phyloP scores from a whole-genome alignment of 2,329 filamentous ascomycete genomes.

The Dactylellina drechsleri region DNA sequence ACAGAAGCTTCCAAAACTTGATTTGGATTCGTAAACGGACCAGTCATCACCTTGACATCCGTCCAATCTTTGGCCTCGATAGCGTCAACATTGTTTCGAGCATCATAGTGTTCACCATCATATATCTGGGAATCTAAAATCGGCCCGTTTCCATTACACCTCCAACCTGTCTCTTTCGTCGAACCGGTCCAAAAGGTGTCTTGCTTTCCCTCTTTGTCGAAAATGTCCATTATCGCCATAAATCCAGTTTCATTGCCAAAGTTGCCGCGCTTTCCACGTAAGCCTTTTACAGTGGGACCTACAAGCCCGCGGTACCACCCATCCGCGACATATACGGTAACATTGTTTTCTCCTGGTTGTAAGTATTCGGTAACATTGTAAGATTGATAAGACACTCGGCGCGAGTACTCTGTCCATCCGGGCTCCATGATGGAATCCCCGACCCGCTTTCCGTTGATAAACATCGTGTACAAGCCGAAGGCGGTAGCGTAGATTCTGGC shows the following conservation, averaged over 20 bases:
- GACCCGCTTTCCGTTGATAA: conserved; percentile 21
- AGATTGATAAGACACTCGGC: conserved; percentile 20
- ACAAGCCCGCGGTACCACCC: conserved; percentile 27
- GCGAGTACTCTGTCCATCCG: conserved; percentile 22
- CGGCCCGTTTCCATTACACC: conserved; percentile 6
- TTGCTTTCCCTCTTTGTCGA: neutral
- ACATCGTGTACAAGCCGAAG: conserved; percentile 17
- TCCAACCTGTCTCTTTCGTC: conserved; percentile 29
- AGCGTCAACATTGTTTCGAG: neutral
- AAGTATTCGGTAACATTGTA: conserved; percentile 22
- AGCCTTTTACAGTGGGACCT: conserved; percentile 56
- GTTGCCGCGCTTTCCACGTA: conserved; percentile 2
- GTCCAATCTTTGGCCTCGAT: conserved; percentile 56
- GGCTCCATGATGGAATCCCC: conserved; percentile 35
- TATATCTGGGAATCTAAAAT: conserved; percentile 27
- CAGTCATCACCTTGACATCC: conserved; percentile 6
- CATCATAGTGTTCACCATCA: conserved; percentile 24
- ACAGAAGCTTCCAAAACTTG: conserved; percentile 10
- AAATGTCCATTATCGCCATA: conserved; percentile 22
- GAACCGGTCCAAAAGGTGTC: conserved; percentile 21
- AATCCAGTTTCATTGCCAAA: conserved; percentile 32
- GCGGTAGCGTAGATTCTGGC: conserved; percentile 24
- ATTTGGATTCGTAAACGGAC: conserved; percentile 11
- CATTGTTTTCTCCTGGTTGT: conserved; percentile 8
- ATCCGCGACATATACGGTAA: conserved; percentile 21